Conservation (phyloP, 495 filamentous ascomycete species). For the Cryomyces minteri region DNA sequence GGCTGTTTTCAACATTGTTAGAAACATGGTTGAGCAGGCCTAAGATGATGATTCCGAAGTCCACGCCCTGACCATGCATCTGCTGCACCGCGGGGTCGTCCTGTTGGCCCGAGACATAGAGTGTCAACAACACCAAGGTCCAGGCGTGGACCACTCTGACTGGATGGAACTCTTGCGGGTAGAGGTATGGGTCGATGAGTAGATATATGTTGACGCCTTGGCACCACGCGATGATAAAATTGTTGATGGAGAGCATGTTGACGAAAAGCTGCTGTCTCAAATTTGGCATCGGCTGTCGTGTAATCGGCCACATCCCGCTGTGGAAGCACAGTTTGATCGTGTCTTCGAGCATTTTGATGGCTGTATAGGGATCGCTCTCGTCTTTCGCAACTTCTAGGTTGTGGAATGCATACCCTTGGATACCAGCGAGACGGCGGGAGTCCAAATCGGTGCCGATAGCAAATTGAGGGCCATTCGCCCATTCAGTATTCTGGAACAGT, state of each 20-base stretch:
- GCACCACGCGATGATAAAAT: conserved; percentile 3
- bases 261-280: conserved; percentile 16
- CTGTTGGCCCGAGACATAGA: conserved; percentile 9
- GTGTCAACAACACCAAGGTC: conserved; percentile 15
- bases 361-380: conserved; percentile 1
- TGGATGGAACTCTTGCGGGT: conserved; percentile 16
- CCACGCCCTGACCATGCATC: conserved; percentile 5
- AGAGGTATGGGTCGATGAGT: conserved; percentile 15
- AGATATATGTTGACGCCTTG: conserved; percentile 13
- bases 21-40: conserved; percentile 15
- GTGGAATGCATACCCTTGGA: conserved; percentile 9
- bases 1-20: conserved; percentile 12
- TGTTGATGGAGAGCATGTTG: conserved; percentile 4
- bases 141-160: conserved; percentile 19
- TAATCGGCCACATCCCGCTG: conserved; percentile 7
- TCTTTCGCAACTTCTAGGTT: conserved; percentile 1
- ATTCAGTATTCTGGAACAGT: not conserved
- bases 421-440: conserved; percentile 3
- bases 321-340: conserved; percentile 6
- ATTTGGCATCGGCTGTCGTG: conserved; percentile 13
- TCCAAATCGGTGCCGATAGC: conserved; percentile 6
- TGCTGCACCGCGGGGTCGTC: conserved; percentile 1
- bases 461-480: conserved; percentile 2
- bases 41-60: conserved; percentile 13
- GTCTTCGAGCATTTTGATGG: conserved; percentile 4